phyloP scores from a whole-genome alignment of 805 yeast genomes.

The Blastobotrys terrestris region DNA sequence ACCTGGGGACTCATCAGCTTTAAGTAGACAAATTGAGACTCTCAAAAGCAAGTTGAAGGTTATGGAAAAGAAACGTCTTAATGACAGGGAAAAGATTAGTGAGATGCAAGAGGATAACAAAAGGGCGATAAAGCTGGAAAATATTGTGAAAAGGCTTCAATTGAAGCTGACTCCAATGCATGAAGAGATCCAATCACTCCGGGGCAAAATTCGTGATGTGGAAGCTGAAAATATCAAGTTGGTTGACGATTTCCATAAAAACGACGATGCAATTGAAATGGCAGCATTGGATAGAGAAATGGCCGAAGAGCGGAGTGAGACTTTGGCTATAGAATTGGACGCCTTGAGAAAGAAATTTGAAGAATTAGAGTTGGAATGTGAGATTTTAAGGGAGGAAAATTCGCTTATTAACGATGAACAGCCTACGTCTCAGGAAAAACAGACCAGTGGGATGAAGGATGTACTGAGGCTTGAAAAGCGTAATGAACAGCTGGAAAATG shows the following conservation, averaged over 20 bases:
- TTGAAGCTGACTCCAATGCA: slow-evolving; percentile 27
- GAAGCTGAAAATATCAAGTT: slow-evolving; percentile 16
- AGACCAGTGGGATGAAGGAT: no score
- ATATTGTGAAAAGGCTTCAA: slow-evolving; percentile 26
- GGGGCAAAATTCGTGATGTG: slow-evolving; percentile 15
- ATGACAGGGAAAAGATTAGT: slow-evolving; percentile 21
- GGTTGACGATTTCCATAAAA: slow-evolving; percentile 15
- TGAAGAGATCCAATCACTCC: slow-evolving; percentile 23
- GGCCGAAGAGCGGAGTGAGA: slow-evolving; percentile 30
- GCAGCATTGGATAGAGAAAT: slow-evolving; percentile 32
- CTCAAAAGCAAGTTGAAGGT: slow-evolving; percentile 20
- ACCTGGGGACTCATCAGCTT: neutral
- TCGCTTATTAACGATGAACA: slow-evolving; percentile 4
- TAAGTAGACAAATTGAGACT: slow-evolving; percentile 19
- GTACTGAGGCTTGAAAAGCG: slow-evolving; percentile 21
- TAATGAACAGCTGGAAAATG: slow-evolving; percentile 39
- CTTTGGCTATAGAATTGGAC: slow-evolving; percentile 22
- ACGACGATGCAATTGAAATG: slow-evolving; percentile 28
- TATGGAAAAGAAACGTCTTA: slow-evolving; percentile 23
- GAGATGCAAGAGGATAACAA: slow-evolving; percentile 20
- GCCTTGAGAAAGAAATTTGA: slow-evolving; percentile 16
- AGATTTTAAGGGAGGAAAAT: slow-evolving; percentile 24
- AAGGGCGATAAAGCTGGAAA: slow-evolving; percentile 21
- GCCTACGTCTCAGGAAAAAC: neutral
- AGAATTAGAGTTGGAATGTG: slow-evolving; percentile 23